Percentiles rank a stretch among this genome's conserved stretches.
Conservation (phyloP, 2,329 filamentous ascomycete species). For the Ceratocystis variospora region DNA sequence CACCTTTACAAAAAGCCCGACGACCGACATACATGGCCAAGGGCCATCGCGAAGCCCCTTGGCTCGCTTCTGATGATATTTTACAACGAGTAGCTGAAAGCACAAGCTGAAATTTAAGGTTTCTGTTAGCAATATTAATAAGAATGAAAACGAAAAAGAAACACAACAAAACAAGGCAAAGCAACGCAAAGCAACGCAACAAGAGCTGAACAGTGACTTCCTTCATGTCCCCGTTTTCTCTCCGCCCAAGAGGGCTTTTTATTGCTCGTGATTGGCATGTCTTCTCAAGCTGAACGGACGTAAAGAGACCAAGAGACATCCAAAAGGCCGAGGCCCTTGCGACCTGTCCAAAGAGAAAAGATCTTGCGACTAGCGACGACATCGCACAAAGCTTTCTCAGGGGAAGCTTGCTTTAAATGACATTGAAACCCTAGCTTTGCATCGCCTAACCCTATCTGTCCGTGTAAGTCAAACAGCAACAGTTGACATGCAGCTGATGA, state of each 20-base stretch:
- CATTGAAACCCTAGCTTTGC: neutral
- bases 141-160: too few species aligned
- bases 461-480: neutral
- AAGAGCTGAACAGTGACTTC: neutral
- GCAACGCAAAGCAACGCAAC: neutral
- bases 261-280: neutral
- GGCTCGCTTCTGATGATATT: too few species aligned
- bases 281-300: neutral
- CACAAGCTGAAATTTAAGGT: too few species aligned
- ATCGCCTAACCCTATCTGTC: neutral
- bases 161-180: neutral
- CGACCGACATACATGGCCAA: too few species aligned
- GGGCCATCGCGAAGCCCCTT: too few species aligned
- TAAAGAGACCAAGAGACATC: neutral
- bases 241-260: neutral
- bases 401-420: neutral
- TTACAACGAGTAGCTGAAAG: too few species aligned
- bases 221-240: neutral
- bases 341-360: neutral
- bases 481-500: neutral
- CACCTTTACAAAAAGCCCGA: too few species aligned
- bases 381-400: neutral
- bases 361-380: too few species aligned
- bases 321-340: neutral
- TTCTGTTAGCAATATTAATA: too few species aligned